phyloP scores from a whole-genome alignment of 768 basidiomycete genomes.

The Lactifluus subvellereus region DNA sequence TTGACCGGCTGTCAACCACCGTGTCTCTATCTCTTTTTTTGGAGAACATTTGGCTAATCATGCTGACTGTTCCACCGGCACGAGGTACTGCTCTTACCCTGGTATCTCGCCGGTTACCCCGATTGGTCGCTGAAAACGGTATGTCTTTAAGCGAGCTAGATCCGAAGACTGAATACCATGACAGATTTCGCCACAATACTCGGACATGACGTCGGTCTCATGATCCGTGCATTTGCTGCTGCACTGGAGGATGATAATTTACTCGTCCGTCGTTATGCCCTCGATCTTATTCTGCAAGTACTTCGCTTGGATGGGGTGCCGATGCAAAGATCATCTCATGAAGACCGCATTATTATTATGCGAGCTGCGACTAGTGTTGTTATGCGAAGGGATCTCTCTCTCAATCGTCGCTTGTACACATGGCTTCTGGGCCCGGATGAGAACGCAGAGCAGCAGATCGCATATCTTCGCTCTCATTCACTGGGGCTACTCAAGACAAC shows the following conservation, averaged over 20 bases:
- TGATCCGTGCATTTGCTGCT: slow-evolving; percentile 89
- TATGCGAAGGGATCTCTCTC: slow-evolving; percentile 83
- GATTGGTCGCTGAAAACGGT: slow-evolving; percentile 67
- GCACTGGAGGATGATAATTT: slow-evolving; percentile 92
- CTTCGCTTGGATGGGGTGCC: slow-evolving; percentile 68
- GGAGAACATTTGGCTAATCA: slow-evolving; percentile 91
- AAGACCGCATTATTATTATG: slow-evolving; percentile 81
- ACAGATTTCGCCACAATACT: slow-evolving; percentile 64
- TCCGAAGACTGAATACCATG: not conserved
- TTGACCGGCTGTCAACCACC: slow-evolving; percentile 77
- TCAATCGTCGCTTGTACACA: slow-evolving; percentile 87
- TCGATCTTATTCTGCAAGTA: slow-evolving; percentile 79
- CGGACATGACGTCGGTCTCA: slow-evolving; percentile 83
- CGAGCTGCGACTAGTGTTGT: slow-evolving; percentile 84
- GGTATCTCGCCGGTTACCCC: slow-evolving; percentile 74
- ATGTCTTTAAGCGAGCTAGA: slow-evolving; percentile 14
- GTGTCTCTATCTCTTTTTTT: slow-evolving; percentile 88
- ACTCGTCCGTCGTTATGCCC: slow-evolving; percentile 76
- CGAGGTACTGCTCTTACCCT: slow-evolving; percentile 86
- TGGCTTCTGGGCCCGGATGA: slow-evolving; percentile 90
- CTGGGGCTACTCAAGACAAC: slow-evolving; percentile 68
- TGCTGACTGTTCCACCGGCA: slow-evolving; percentile 82
- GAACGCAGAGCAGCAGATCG: slow-evolving; percentile 64
- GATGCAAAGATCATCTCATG: slow-evolving; percentile 58
- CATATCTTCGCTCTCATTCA: slow-evolving; percentile 61